phyloP scores from a whole-genome alignment of 345 rosid species.

The Adansonia digitata region DNA sequence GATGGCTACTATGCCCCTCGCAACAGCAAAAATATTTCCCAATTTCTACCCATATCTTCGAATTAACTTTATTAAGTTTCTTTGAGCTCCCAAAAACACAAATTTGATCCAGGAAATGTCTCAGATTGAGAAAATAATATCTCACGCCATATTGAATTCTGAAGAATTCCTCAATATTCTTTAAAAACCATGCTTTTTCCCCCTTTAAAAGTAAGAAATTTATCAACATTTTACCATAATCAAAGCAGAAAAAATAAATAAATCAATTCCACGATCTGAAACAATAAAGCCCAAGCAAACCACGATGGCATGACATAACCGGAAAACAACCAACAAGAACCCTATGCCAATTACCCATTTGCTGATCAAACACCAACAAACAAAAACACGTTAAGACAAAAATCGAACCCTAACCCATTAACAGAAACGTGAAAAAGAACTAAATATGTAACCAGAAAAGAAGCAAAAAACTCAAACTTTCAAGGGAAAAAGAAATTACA shows the following conservation, averaged over 20 bases:
- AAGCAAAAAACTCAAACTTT: background rate
- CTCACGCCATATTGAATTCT: background rate
- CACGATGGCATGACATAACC: background rate
- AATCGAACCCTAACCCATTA: conserved; percentile 11
- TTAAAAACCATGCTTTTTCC: background rate
- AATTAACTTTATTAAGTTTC: background rate
- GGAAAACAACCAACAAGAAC: background rate
- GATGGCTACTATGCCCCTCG: background rate
- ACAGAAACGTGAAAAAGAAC: background rate
- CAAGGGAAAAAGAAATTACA: background rate
- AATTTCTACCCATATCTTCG: background rate
- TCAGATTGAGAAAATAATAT: background rate
- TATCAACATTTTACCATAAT: background rate
- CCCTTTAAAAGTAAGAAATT: background rate
- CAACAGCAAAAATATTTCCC: background rate
- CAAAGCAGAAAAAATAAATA: background rate
- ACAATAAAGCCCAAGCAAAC: background rate
- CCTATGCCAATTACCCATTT: conserved; percentile 3
- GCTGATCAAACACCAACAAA: conserved; percentile 6
- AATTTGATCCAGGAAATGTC: background rate
- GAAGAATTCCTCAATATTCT: background rate
- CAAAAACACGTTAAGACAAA: background rate
- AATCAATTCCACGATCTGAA: conserved; percentile 13
- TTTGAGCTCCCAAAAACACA: background rate
- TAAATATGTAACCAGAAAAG: background rate